These are phyloP conservation scores for Colletotrichum camelliae DNA, from an alignment of 2,329 filamentous ascomycete genomes.

Conservation along the genomic window DNA sequence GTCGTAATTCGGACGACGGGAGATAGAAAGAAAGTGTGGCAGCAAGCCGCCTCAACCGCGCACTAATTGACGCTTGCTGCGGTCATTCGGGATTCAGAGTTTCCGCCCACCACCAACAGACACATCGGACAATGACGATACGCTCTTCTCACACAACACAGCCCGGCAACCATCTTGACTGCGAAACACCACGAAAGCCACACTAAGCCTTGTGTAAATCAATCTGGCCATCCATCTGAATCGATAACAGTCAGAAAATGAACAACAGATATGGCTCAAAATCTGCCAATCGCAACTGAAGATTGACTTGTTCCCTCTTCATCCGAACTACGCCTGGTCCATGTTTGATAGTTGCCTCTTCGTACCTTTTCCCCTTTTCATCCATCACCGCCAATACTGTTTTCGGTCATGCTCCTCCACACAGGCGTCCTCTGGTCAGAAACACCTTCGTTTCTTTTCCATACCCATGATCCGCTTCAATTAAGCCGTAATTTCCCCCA, in stretches of 20 bases:
- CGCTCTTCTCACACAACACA: not conserved
- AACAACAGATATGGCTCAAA: no score
- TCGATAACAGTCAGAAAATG: no score
- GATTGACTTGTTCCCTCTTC: not conserved
- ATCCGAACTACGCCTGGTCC: not conserved
- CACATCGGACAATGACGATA: not conserved
- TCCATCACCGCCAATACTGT: not conserved
- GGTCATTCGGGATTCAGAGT: not conserved
- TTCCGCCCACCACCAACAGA: not conserved
- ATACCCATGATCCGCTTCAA: not conserved
- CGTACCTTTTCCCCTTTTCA: not conserved
- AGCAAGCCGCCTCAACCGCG: not conserved
- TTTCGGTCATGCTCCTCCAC: not conserved
- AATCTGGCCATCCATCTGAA: not conserved
- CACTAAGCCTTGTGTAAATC: not conserved
- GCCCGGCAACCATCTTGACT: not conserved
- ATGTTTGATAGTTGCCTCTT: not conserved
- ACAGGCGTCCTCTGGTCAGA: not conserved
- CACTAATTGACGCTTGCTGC: not conserved
- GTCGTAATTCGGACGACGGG: not conserved
- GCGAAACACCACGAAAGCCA: not conserved
- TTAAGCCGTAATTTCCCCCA: not conserved
- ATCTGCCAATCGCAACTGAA: not conserved
- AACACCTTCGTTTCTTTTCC: not conserved
- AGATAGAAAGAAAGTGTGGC: not conserved